Conservation (phyloP, 2,329 filamentous ascomycete species). For the Ceratocystis cacaofunesta region DNA sequence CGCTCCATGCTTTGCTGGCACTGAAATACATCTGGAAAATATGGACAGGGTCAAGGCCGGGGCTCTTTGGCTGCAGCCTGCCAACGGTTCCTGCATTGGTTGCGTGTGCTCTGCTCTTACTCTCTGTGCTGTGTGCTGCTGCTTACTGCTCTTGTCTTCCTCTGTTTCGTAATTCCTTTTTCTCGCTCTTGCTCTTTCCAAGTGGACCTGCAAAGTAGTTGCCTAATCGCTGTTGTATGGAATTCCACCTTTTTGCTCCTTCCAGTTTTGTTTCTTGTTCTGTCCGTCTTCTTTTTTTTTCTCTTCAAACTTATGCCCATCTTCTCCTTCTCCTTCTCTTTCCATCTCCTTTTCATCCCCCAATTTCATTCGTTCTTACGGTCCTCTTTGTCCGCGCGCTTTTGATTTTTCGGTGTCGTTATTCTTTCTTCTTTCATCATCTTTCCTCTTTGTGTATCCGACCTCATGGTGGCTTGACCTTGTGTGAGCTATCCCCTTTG, state of each 20-base stretch:
- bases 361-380: not conserved
- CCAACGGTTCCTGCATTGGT: not conserved
- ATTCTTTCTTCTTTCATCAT: not conserved
- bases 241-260: not conserved
- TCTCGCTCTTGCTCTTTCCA: not conserved
- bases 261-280: slow-evolving; percentile 3
- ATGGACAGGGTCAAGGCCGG: not conserved
- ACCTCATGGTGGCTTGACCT: not conserved
- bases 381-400: not conserved
- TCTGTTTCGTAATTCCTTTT: not conserved
- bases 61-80: not conserved
- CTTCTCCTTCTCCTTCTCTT: not conserved
- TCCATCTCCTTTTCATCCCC: not conserved
- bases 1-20: not conserved
- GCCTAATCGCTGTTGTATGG: not conserved
- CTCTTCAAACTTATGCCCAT: not conserved
- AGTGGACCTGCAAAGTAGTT: not conserved
- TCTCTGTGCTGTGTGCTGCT: not conserved
- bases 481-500: not conserved
- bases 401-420: not conserved
- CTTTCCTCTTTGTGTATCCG: not conserved
- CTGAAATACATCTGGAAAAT: not conserved
- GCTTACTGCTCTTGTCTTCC: not conserved
- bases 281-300: not conserved
- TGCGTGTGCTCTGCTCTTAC: not conserved